Evolutionary conservation across 257 asterid species (phyloP), one percentile per base, ranked within the genome.

Genomic region (Henckelia pumila): DNA sequence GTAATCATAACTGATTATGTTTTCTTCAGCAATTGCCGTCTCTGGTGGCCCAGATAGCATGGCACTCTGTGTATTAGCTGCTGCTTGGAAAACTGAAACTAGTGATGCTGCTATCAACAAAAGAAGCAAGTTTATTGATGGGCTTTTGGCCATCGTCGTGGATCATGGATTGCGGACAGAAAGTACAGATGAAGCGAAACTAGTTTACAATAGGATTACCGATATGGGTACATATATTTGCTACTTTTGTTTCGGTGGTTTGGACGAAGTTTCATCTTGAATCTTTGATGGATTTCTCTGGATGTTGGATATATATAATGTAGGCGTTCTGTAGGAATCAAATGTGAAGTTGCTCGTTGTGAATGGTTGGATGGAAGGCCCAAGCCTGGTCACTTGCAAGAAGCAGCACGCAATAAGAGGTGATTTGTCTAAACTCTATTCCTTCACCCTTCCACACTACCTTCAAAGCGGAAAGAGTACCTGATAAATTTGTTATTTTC

Each of bases 41-140:
- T 90, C 99, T 69, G 99, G 99, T 64, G 97, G 97, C 55, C 95
- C 99, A 66, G 99, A 93, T 79, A 90, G 99, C 78, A 84, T 90
- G 70, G 96, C 96, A 62, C 86, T 93, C 5, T 90, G 97, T 72
- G 77, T 85, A 32, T 68, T 93, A 70, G 84, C 96, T 67, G 88
- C 88, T 66, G 78, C 78, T 59, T 93, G 99, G 99, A 93, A 90
- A 82, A 76, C 76, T 68, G 79, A 75, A 49, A 77, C 73, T 59
- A 52, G 24, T 44, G 66, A 60, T 72, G 70, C 63, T 74, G 71
- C 74, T 71, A 63, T 72, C 49, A 35, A 66, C 55, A 77, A 75
- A 73, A 80, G 83, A 61, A 73, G 72, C 72, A 76, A 75, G 73
- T 56, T 29, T 8, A 50, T 85, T 74, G 92, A 85, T 8, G 96